A percentile compares a stretch with the other conserved stretches of the same genome.
Conservation (phyloP, 805 yeast genomes). For the Maudiozyma saulgeensis region DNA sequence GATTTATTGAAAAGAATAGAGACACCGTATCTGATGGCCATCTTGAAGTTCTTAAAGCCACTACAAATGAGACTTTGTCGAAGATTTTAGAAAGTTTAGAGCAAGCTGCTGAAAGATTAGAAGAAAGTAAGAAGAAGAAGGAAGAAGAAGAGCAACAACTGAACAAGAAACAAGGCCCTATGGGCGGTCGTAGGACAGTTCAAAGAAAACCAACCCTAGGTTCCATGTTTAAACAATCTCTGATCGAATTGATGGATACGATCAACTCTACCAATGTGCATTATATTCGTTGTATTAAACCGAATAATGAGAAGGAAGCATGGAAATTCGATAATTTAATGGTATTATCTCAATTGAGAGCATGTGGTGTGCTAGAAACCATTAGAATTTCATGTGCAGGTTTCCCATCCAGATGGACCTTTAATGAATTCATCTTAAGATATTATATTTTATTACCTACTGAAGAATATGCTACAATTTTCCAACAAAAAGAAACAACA, state of each 20-base stretch:
- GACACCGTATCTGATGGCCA: slow-evolving; percentile 97
- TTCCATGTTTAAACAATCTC: slow-evolving; percentile 82
- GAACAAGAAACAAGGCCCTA: slow-evolving; percentile 35
- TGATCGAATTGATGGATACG: slow-evolving; percentile 86
- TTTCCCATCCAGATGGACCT: slow-evolving; percentile 93
- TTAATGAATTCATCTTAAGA: slow-evolving; percentile 83
- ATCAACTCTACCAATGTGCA: slow-evolving; percentile 93
- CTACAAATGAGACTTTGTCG: slow-evolving; percentile 56
- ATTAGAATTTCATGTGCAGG: slow-evolving; percentile 96
- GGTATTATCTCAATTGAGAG: slow-evolving; percentile 92
- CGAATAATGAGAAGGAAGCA: slow-evolving; percentile 86
- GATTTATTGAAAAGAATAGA: slow-evolving; percentile 93
- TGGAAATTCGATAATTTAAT: slow-evolving; percentile 93
- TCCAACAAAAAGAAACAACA: slow-evolving; percentile 39
- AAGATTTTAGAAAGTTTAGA: slow-evolving; percentile 60
- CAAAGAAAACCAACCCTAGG: slow-evolving; percentile 87
- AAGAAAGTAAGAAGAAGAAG: slow-evolving; percentile 30
- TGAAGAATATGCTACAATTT: slow-evolving; percentile 51
- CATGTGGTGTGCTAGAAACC: slow-evolving; percentile 97
- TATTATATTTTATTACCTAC: slow-evolving; percentile 78
- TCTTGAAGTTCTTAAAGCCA: slow-evolving; percentile 65
- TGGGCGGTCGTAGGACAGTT: slow-evolving; percentile 29
- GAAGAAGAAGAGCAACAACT: slow-evolving; percentile 15
- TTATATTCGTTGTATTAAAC: slow-evolving; percentile 94
- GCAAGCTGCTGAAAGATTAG: slow-evolving; percentile 38